phyloP scores from a whole-genome alignment of 192 early-diverging fungal species.

The Coemansia sp. region DNA sequence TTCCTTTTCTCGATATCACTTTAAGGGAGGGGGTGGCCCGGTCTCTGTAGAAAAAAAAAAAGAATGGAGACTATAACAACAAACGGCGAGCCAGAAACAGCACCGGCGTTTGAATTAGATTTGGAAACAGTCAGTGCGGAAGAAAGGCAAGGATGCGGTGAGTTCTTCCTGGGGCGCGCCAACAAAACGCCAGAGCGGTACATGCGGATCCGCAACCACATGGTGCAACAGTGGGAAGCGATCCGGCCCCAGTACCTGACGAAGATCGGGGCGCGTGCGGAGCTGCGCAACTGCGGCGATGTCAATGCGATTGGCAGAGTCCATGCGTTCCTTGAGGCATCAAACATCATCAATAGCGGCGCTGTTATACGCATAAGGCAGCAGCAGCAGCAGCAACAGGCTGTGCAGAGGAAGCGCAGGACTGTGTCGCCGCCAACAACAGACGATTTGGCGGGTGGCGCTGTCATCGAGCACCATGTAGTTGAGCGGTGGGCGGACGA shows the following conservation, averaged over 20 bases:
- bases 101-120: neutral
- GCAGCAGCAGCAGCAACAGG: neutral
- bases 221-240: constrained; percentile 74
- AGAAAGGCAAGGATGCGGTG: constrained; percentile 37
- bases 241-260: constrained; percentile 73
- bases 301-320: constrained; percentile 91
- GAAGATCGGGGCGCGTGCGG: constrained; percentile 74
- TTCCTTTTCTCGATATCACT: neutral
- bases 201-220: constrained; percentile 82
- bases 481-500: constrained; percentile 37
- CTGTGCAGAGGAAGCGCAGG: neutral
- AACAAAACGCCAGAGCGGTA: constrained; percentile 89
- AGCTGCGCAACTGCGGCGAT: constrained; percentile 80
- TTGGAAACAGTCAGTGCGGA: constrained; percentile 5
- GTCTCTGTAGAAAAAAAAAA: too few species aligned
- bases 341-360: constrained; percentile 77
- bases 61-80: neutral
- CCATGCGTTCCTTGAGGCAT: constrained; percentile 76
- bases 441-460: constrained; percentile 21
- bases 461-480: constrained; percentile 33
- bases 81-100: neutral
- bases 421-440: neutral
- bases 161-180: constrained; percentile 69
- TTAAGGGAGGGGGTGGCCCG: too few species aligned
- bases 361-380: constrained; percentile 29